Percentiles rank a stretch among this genome's conserved stretches.
phyloP scores from a whole-genome alignment of 495 filamentous ascomycete species.

The Hypoxylon fuscum region DNA sequence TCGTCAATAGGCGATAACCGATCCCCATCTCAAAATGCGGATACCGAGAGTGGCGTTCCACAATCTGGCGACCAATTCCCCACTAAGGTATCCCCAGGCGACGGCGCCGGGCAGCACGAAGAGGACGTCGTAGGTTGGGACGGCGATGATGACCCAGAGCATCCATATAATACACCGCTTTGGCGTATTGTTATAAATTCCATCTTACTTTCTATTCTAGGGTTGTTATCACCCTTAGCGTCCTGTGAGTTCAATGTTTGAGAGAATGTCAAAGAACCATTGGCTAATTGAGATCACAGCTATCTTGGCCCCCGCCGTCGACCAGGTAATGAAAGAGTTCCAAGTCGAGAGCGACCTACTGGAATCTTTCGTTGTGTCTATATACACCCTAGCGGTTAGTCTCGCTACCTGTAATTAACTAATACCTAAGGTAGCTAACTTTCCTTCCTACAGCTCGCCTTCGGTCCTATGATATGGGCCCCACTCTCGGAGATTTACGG shows the following conservation, averaged over 20 bases:
- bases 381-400: constrained; percentile 60
- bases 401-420: no score
- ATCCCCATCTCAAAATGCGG: no score
- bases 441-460: no score
- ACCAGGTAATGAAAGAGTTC: constrained; percentile 46
- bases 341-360: constrained; percentile 22
- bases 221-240: constrained; percentile 51
- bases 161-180: constrained; percentile 60
- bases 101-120: no score
- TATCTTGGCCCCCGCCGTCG: constrained; percentile 47
- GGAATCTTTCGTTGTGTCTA: constrained; percentile 40
- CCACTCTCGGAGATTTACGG: constrained; percentile 68
- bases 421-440: no score
- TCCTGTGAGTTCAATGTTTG: no score
- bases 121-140: constrained; percentile 44
- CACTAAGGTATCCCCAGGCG: no score
- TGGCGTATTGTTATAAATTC: constrained; percentile 42
- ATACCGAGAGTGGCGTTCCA: no score
- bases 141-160: constrained; percentile 59
- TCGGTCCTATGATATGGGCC: constrained; percentile 64
- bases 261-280: no score
- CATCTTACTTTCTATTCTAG: constrained; percentile 57
- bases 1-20: no score
- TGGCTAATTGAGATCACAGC: no score
- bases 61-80: no score